These are phyloP conservation scores for Eruca vesicaria DNA, from an alignment of 441 rosid genomes.

Conservation along the genomic window DNA sequence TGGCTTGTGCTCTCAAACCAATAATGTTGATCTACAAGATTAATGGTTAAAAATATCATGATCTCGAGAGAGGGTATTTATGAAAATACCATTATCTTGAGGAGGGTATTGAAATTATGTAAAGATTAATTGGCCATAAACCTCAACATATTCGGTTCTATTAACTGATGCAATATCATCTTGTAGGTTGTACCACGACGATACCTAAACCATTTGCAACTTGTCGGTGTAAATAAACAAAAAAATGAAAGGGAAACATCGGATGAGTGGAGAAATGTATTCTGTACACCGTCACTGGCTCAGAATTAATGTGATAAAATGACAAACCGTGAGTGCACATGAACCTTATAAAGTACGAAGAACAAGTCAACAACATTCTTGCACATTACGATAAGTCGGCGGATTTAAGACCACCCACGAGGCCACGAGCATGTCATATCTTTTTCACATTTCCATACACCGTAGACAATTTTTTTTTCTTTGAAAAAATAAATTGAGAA, in stretches of 20 bases:
- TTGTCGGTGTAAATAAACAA: slow-evolving; percentile 14
- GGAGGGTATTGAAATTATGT: no score
- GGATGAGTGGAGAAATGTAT: slow-evolving; percentile 14
- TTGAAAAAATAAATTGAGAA: no score
- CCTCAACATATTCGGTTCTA: neutral
- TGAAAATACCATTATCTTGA: no score
- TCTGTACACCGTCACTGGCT: slow-evolving; percentile 25
- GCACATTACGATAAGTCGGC: slow-evolving; percentile 22
- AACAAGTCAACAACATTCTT: slow-evolving; percentile 16
- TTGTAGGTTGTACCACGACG: neutral
- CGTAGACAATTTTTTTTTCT: neutral
- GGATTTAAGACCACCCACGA: slow-evolving; percentile 36
- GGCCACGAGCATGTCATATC: slow-evolving; percentile 16
- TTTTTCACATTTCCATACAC: slow-evolving; percentile 1
- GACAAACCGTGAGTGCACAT: slow-evolving; percentile 34
- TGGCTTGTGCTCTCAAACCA: no score
- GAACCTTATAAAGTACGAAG: slow-evolving; percentile 19
- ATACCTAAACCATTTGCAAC: neutral
- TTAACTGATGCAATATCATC: neutral
- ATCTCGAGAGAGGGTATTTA: no score
- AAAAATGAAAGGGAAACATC: neutral
- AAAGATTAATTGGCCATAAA: no score
- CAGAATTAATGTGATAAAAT: slow-evolving; percentile 14
- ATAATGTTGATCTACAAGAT: no score
- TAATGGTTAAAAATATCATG: no score